These are phyloP conservation scores for Teunomyces stri DNA, from an alignment of 805 yeast species.

Conservation along the genomic window DNA sequence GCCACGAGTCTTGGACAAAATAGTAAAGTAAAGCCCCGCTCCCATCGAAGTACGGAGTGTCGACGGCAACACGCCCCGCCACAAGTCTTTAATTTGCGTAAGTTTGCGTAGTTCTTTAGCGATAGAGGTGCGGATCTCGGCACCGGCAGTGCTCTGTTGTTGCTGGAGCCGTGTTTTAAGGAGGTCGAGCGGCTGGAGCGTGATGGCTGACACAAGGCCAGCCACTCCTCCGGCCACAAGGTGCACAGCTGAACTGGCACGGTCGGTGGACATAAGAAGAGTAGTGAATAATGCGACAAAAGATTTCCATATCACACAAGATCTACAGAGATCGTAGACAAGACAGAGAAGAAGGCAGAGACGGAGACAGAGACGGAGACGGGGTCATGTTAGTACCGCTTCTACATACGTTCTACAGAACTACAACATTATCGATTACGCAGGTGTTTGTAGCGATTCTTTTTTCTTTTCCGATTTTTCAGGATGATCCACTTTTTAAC, in stretches of 20 bases:
- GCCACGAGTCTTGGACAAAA: constrained; percentile 61
- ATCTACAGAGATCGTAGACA: too few relatives aligned
- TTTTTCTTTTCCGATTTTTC: too few relatives aligned
- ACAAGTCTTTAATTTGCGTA: constrained; percentile 49
- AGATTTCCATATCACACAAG: too few relatives aligned
- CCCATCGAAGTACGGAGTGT: constrained; percentile 89
- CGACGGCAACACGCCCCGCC: constrained; percentile 95
- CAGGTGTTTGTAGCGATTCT: too few relatives aligned
- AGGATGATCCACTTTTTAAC: neutral
- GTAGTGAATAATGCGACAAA: too few relatives aligned
- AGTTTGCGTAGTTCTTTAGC: constrained; percentile 43
- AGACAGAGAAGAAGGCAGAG: too few relatives aligned
- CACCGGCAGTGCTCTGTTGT: constrained; percentile 30
- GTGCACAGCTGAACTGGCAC: constrained; percentile 42
- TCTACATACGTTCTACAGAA: too few relatives aligned
- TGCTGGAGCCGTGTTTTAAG: constrained; percentile 81
- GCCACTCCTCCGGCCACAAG: constrained; percentile 79
- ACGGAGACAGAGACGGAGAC: too few relatives aligned
- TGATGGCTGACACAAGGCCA: constrained; percentile 77
- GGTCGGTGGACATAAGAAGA: neutral
- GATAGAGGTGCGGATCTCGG: constrained; percentile 27
- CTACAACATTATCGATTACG: too few relatives aligned
- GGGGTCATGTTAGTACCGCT: too few relatives aligned
- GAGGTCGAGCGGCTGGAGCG: constrained; percentile 85
- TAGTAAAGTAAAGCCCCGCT: constrained; percentile 78